Evolutionary conservation across 2,329 filamentous ascomycete species (phyloP), one percentile per base, ranked within the genome.

Genomic region (Triangularia verruculosa): DNA sequence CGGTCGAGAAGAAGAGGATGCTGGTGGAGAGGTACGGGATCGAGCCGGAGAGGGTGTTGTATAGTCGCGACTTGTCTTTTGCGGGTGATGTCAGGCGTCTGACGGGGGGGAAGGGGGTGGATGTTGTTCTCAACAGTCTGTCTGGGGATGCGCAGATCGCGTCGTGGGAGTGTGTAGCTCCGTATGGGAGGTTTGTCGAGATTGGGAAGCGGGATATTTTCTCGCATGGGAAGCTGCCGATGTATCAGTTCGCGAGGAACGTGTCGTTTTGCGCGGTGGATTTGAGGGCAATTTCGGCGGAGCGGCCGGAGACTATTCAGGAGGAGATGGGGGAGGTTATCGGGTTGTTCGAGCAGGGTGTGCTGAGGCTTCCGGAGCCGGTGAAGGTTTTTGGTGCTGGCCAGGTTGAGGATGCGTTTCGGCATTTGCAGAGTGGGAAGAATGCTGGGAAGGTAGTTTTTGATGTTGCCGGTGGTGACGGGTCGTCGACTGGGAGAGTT

Each of bases 391-490:
- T 73, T 60, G 47, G 57, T 1, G 68, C 71, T 1, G 60, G 61
- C 2, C 59, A 74, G 1, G 67, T 78, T 1, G 64, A 70, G 4
- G 71, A 77, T 2, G 78, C 78, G 0, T 79, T 82, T 65, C 69
- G 76, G 0, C 73, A 74, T 59, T 75, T 82, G 74, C 76, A 80
- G 62, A 70, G 67, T 8, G 78, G 77, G 0, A 67, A 66, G n/a
- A 79, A 80, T 61, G 76, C 79, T 9, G 79, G 78, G 0, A 80
- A 80, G 56, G 74, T 82, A 4, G 72, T 80, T 11, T 51, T 78
- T 12, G 67, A 63, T 32, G 62, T 72, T 30, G 22, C 47, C 30
- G 51, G 28, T 22, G 60, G 60, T 12, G 32, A 51, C 22, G 25
- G 27, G 13, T 5, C 34, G 4, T 39, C 47, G 8, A 63, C 55